Percentiles rank a stretch among this genome's conserved stretches.
Evolutionary conservation across 805 yeast species (phyloP).

Genomic region (Nakazawaea holstii): DNA sequence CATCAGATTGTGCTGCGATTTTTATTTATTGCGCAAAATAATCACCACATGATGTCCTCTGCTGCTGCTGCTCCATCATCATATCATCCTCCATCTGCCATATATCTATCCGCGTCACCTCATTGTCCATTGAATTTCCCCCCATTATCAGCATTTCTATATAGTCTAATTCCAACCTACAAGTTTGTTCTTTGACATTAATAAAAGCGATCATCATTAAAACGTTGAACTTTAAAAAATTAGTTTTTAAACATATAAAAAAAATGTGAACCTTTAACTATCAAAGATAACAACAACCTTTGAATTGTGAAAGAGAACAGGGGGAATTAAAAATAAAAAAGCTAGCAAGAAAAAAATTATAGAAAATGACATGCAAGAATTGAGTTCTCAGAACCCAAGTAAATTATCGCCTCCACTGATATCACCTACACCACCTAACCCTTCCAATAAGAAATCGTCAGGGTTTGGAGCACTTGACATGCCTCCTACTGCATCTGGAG

Average conservation of each 20-base stretch:
- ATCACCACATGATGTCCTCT: not conserved
- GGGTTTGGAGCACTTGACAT: not conserved
- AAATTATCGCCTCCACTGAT: conserved; percentile 4
- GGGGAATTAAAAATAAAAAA: not conserved
- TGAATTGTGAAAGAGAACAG: not conserved
- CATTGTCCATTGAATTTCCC: not conserved
- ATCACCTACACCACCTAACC: conserved; percentile 8
- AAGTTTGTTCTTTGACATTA: too few relatives aligned
- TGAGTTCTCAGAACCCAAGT: conserved; percentile 3
- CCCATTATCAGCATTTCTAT: not conserved
- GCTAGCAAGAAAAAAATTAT: not conserved
- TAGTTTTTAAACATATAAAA: too few relatives aligned
- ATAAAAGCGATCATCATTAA: too few relatives aligned
- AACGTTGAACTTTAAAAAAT: too few relatives aligned
- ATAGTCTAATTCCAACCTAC: too few relatives aligned
- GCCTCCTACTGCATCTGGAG: not conserved
- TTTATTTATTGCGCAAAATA: not conserved
- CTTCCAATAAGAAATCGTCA: conserved; percentile 9
- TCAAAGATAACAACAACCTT: too few relatives aligned
- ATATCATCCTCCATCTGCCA: not conserved
- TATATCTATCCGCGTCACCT: too few relatives aligned
- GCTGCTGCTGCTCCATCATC: not conserved
- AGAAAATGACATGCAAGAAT: not conserved
- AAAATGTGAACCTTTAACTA: too few relatives aligned
- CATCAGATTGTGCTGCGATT: not conserved